Evolutionary conservation across 2,329 filamentous ascomycete genomes (phyloP).

Genomic region (Mycocentrospora acerina): DNA sequence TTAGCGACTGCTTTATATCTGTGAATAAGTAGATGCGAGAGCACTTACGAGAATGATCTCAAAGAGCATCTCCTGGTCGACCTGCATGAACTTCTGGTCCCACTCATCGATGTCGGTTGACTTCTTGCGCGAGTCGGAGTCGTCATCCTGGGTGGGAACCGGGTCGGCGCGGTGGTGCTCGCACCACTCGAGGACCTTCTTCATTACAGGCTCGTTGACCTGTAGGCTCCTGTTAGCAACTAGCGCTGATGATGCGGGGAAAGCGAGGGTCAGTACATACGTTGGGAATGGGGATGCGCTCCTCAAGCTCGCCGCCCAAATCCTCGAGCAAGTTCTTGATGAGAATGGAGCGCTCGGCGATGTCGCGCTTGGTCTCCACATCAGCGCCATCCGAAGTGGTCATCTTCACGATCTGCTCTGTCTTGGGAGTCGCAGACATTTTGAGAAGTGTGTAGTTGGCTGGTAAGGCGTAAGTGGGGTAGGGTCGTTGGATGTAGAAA

Average conservation of each 20-base stretch:
- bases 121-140: constrained; percentile 94
- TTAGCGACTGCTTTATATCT: constrained; percentile 12
- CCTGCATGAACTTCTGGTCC: constrained; percentile 99
- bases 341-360: constrained; percentile 88
- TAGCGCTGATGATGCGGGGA: background rate
- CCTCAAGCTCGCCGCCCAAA: constrained; percentile 64
- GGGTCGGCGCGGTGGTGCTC: constrained; percentile 91
- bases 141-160: constrained; percentile 77
- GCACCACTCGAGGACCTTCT: constrained; percentile 98
- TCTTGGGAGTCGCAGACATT: constrained; percentile 19
- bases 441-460: constrained; percentile 6
- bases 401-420: constrained; percentile 41
- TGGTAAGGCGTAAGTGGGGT: constrained; percentile 18
- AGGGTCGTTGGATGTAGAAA: constrained; percentile 13
- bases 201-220: constrained; percentile 89
- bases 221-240: constrained; percentile 35
- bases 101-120: constrained; percentile 99
- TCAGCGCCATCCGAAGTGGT: constrained; percentile 50
- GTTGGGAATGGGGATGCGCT: constrained; percentile 87
- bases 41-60: constrained; percentile 88
- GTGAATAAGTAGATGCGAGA: background rate
- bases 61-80: constrained; percentile 99
- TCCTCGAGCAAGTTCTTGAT: constrained; percentile 99
- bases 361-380: constrained; percentile 62
- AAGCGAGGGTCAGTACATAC: constrained; percentile 40